Base-by-base conservation (phyloP, 306 rosid genomes). In the Albizia julibrissin region DNA sequence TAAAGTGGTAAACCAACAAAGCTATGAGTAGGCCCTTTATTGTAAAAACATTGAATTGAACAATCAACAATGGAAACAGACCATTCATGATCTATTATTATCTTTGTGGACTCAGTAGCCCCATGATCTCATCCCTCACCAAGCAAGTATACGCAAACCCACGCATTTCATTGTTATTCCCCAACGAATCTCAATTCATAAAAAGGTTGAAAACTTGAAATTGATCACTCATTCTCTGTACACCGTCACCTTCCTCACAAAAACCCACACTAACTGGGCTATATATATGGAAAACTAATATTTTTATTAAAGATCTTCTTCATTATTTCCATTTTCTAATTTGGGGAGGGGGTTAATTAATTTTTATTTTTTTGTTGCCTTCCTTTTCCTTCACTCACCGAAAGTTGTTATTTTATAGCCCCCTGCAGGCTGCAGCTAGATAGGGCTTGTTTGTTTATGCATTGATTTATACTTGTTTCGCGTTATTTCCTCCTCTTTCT, bases 1-100 rank as follows among this genome's bases (percentile, higher is more conserved):
- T 80, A 85, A 88, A 81, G 83, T 54, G 77, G 18, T 26, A 85
- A 81, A 43, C 74, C 82, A 85, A 88, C 87, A 83, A 85, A 75
- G 77, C 47, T 8, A 8, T 50, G 44, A 54, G 80, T 66, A 77
- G 77, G 70, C 39, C 62, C 86, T 74, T 34, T 1, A 37, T 42
- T 37, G 43, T 26, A 5, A 21, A 37, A 78, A 33, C 54, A 43
- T 11, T 54, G 1, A 54, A 21, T 54, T 66, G 3, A 44, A 42
- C 12, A 11, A 43, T 50, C 43, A 83, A 75, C 21, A 76, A 73
- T 78, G 85, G 72, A 49, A 64, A 33, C n/a, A 3, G 76, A 75
- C 58, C 65, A 72, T 66, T 52, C 64, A 2, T 18, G 77, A 31
- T 81, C 64, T 27, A 24, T 44, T 21, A n/a, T 52, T 14, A 47